Base-by-base conservation (phyloP, 2,329 filamentous ascomycete genomes). In the Colletotrichum sp. region DNA sequence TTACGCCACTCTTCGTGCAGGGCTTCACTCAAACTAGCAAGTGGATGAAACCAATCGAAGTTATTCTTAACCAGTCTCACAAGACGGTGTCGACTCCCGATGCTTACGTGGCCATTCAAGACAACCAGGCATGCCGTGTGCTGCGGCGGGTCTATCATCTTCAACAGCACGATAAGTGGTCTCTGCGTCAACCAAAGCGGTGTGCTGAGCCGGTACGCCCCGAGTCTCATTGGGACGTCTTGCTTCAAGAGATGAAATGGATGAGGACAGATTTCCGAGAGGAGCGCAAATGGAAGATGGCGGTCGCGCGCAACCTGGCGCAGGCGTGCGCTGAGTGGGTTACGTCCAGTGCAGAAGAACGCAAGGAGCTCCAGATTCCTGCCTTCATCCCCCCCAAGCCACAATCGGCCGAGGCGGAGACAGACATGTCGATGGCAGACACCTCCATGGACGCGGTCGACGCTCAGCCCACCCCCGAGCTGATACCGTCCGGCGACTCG, bases 221-320 rank as follows among this genome's bases (percentile, higher is more conserved):
- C 22, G 90, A 91, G 1, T 93, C 94, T 3, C 96, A 98, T 79
- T 95, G 93, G 91, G 97, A 99, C 85, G 90, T 96, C 68, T 84
- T 98, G 71, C 87, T 99, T 36, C 91, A 96, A 79, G 96, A 99
- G 86, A 95, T 96, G 91, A 98, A 96, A 83, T 98, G 96, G 96
- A 98, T 99, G 95, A 92, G 96, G 67, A 98, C 96, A 3, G 97
- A 99, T 84, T 98, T 98, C 81, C 91, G 94, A 68, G 95, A 98
- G 84, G 97, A 98, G 83, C 89, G 95, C 55, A 98, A 98, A 83
- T 98, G 96, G 96, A 98, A 98, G 85, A 93, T 92, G 81, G 91
- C 94, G 4, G 91, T 94, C 44, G 96, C 96, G 7, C 93, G 93
- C 74, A 95, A 93, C 73, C 88, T 98, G 75, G 97, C 96, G 2